Conservation (phyloP, 495 filamentous ascomycete species). For the Podospora fimiseda region DNA sequence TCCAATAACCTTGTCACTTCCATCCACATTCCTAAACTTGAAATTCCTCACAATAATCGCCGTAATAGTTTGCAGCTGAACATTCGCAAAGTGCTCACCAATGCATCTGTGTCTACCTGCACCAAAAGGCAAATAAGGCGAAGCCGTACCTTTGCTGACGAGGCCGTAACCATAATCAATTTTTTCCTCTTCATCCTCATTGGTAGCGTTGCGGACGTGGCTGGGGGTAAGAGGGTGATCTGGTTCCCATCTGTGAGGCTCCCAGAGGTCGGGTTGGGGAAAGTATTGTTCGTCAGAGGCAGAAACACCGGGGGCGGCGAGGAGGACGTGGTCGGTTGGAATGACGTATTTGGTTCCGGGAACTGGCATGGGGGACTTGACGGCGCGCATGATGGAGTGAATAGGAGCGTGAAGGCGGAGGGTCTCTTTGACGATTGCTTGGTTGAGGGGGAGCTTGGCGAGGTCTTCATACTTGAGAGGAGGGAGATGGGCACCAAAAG, state of each 20-base stretch:
- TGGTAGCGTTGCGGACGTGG: constrained; percentile 42
- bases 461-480: constrained; percentile 62
- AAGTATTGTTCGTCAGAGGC: constrained; percentile 66
- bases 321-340: constrained; percentile 66
- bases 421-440: constrained; percentile 71
- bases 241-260: constrained; percentile 81
- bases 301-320: constrained; percentile 76
- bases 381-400: constrained; percentile 78
- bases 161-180: constrained; percentile 93
- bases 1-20: constrained; percentile 58
- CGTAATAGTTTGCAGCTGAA: constrained; percentile 80
- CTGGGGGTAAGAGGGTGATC: constrained; percentile 38
- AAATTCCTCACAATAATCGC: constrained; percentile 72
- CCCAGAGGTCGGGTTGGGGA: constrained; percentile 72
- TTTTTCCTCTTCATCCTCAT: constrained; percentile 63
- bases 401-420: constrained; percentile 75
- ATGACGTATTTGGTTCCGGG: constrained; percentile 73
- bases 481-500: constrained; percentile 56
- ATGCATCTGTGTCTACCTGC: constrained; percentile 93
- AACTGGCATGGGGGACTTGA: constrained; percentile 72
- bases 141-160: constrained; percentile 76
- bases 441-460: constrained; percentile 60
- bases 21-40: constrained; percentile 65
- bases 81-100: constrained; percentile 93
- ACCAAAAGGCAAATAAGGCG: constrained; percentile 91